phyloP scores from a whole-genome alignment of 1,139 yeast genomes.

The Suhomyces bribrorum region DNA sequence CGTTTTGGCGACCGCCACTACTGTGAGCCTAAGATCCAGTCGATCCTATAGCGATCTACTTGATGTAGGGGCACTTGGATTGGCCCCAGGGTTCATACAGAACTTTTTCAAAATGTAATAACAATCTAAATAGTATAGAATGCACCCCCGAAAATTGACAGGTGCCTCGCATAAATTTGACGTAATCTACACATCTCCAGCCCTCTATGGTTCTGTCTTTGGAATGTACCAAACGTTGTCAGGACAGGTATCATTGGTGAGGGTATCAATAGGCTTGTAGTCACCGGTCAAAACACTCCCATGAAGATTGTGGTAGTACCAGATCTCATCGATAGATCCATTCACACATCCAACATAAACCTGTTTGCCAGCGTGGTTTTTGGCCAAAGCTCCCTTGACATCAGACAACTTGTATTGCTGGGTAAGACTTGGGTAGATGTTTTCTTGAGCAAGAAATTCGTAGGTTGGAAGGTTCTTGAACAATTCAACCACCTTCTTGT shows the following conservation, averaged over 20 bases:
- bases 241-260: constrained; percentile 29
- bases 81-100: too few relatives aligned
- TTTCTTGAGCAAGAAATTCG: constrained; percentile 34
- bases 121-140: too few relatives aligned
- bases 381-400: constrained; percentile 33
- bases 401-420: constrained; percentile 33
- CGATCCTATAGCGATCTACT: too few relatives aligned
- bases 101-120: too few relatives aligned
- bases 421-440: constrained; percentile 35
- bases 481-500: constrained; percentile 35
- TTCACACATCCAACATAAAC: constrained; percentile 40
- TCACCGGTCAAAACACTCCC: constrained; percentile 41
- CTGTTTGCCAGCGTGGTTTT: constrained; percentile 29
- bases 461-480: constrained; percentile 39
- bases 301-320: constrained; percentile 40
- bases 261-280: constrained; percentile 31
- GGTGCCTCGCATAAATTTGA: too few relatives aligned
- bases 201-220: constrained; percentile 16
- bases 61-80: too few relatives aligned
- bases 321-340: constrained; percentile 38
- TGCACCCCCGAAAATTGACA: too few relatives aligned
- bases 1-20: too few relatives aligned
- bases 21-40: too few relatives aligned
- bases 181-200: neutral
- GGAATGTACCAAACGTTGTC: constrained; percentile 37